Conservation (phyloP, 257 asterid genomes). For the Fraxinus excelsior region DNA sequence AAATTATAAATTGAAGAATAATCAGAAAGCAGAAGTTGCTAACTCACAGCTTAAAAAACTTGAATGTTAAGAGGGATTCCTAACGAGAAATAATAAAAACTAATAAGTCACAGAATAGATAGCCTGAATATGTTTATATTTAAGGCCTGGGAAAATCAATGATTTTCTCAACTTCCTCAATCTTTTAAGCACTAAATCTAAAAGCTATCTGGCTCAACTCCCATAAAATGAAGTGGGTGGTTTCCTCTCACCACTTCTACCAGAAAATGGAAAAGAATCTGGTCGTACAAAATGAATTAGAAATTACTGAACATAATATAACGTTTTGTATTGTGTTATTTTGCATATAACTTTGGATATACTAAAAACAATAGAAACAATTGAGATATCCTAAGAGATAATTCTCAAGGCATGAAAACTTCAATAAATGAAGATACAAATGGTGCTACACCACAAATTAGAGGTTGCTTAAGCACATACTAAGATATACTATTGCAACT, state of each 20-base stretch:
- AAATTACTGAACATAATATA: not conserved
- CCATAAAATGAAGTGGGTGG: not conserved
- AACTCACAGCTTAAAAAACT: not conserved
- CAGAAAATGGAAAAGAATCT: not conserved
- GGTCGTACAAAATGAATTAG: not conserved
- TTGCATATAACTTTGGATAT: not conserved
- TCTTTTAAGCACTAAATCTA: conserved; percentile 5
- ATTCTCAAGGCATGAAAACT: conserved; percentile 2
- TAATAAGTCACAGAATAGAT: not conserved
- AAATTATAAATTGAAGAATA: not conserved
- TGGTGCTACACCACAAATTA: not conserved
- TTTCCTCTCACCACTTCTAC: not conserved
- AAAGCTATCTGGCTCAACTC: not conserved
- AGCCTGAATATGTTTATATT: not conserved
- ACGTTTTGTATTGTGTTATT: not conserved
- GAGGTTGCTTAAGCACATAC: not conserved
- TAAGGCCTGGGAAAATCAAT: not conserved
- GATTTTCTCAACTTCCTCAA: not conserved
- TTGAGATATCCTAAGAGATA: not conserved
- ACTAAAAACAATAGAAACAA: not conserved
- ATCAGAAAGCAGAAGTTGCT: not conserved
- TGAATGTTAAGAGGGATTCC: not conserved
- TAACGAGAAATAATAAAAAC: not conserved
- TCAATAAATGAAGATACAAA: not conserved
- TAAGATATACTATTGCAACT: not conserved